phyloP scores from a whole-genome alignment of 2,329 filamentous ascomycete species.

The Colletotrichum tamarilloi region DNA sequence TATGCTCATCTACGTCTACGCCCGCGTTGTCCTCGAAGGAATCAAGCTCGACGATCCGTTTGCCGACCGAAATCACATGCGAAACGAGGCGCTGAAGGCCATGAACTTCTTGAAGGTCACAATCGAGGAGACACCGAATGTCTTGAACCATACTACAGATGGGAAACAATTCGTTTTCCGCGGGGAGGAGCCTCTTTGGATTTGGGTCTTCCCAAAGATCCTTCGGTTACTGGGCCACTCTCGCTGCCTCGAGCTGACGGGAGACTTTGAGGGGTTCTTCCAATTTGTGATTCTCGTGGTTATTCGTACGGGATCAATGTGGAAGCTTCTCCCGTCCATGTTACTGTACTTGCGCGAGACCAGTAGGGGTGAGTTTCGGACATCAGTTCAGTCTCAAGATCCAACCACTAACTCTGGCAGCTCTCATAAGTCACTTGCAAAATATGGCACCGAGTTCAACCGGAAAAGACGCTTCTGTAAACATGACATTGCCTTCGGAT shows the following conservation, averaged over 20 bases:
- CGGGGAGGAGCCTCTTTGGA: conserved; percentile 71
- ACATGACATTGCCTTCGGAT: conserved; percentile 52
- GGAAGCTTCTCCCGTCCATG: conserved; percentile 57
- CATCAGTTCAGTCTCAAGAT: neutral
- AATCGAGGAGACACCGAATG: conserved; percentile 77
- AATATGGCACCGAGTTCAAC: conserved; percentile 42
- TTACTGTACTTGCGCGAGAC: conserved; percentile 62
- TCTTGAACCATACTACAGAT: conserved; percentile 64
- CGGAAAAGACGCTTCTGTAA: conserved; percentile 41
- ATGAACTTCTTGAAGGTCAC: conserved; percentile 82
- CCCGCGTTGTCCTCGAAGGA: conserved; percentile 80
- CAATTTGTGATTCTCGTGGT: conserved; percentile 59
- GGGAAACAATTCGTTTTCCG: conserved; percentile 59
- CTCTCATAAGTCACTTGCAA: conserved; percentile 48
- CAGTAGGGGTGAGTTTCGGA: conserved; percentile 54
- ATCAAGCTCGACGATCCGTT: conserved; percentile 77
- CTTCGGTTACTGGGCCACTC: conserved; percentile 67
- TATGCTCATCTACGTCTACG: conserved; percentile 86
- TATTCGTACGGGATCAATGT: conserved; percentile 57
- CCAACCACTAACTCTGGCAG: conserved; percentile 41
- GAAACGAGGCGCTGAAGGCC: conserved; percentile 74
- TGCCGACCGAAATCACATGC: conserved; percentile 64
- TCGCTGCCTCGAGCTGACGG: conserved; percentile 58
- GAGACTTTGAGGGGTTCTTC: conserved; percentile 65
- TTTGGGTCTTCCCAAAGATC: conserved; percentile 71